A percentile compares a stretch with the other conserved stretches of the same genome.
Evolutionary conservation across 164 flowering plant species (phyloP).

Genomic region (Stephania cephalantha): DNA sequence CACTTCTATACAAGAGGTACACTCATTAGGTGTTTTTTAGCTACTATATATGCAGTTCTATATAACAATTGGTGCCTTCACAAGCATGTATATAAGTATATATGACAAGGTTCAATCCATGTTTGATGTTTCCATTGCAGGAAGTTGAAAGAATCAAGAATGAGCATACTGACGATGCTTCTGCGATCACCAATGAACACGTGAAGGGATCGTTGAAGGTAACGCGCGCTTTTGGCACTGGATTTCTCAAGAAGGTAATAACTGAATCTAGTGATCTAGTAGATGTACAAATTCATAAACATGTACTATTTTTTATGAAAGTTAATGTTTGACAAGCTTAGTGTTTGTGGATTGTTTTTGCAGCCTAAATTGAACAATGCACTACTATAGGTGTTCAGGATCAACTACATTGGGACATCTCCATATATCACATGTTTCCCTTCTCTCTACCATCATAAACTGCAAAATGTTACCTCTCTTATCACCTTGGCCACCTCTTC

Average conservation of each 20-base stretch:
- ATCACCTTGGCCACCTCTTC: no score
- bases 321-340: not conserved
- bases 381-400: slow-evolving; percentile 66
- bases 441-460: slow-evolving; percentile 55
- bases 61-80: not conserved
- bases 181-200: slow-evolving; percentile 60
- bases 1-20: slow-evolving; percentile 63
- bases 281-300: no score
- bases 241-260: slow-evolving; percentile 80
- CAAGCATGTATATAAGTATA: not conserved
- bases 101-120: slow-evolving; percentile 6
- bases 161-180: slow-evolving; percentile 73
- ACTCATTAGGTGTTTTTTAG: no score
- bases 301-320: not conserved
- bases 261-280: not conserved
- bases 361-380: slow-evolving; percentile 89
- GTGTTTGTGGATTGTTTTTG: slow-evolving; percentile 11
- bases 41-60: not conserved
- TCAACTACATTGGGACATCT: slow-evolving; percentile 58
- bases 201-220: slow-evolving; percentile 87
- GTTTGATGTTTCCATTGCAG: slow-evolving; percentile 30
- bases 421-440: slow-evolving; percentile 73
- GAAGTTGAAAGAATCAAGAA: slow-evolving; percentile 67
- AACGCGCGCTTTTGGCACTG: slow-evolving; percentile 88
- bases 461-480: no score